Base-by-base conservation (phyloP, 306 rosid genomes). In the Dryas drummondii region DNA sequence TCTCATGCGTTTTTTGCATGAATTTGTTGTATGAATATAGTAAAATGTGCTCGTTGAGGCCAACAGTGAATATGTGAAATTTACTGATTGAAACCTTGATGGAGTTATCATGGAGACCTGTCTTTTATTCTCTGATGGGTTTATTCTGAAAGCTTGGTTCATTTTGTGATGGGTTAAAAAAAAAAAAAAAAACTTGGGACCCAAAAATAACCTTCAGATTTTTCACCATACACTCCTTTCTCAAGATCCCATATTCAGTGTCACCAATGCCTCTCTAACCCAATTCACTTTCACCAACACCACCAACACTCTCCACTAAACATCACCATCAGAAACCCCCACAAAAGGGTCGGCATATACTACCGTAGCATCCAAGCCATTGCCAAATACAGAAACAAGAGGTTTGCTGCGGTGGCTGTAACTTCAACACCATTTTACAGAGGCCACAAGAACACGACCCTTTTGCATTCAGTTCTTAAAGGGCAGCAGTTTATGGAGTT, bases 11-110 rank as follows among this genome's bases (percentile, higher is more conserved):
- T 81, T 66, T 86, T 83, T 75, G 75, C 85, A 82, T 77, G 86
- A 69, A 45, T 70, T 84, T 78, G 80, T 73, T 86, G 82, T 66
- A 45, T 85, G 72, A 76, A 76, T 80, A 76, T 66, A 86, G 81
- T 83, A 87, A 76, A 79, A 82, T 83, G 85, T 76, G 87, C 84
- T 85, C 85, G 77, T 22, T 22, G 91, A 87, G 97, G 93, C 93
- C 87, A 82, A 71, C 89, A 83, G 72, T 94, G 88, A 79, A 85
- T 85, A 74, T 80, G 84, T 82, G 85, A 86, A 68, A 77, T 90
- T 87, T n/a, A n/a, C 86, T 76, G 90, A 79, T 86, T 73, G 77
- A 84, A 87, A 83, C 86, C 88, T 81, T 85, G 90, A 90, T 77
- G 61, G 84, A 77, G 22, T 22, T 22, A 22, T 22, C 22, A 22